phyloP scores from a whole-genome alignment of 2,329 filamentous ascomycete species.

The Aspergillus brasiliensis region DNA sequence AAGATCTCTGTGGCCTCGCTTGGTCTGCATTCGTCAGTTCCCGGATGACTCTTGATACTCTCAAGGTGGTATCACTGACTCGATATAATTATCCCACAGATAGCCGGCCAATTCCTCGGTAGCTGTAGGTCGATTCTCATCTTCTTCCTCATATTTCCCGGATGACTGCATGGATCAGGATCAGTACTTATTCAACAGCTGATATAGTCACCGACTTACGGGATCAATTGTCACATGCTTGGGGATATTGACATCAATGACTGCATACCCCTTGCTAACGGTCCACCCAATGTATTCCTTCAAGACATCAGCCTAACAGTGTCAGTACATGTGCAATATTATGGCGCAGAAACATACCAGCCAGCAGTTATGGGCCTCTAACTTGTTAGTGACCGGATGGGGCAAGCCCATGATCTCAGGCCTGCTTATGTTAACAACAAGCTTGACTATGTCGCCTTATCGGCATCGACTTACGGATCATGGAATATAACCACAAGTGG shows the following conservation, averaged over 20 bases:
- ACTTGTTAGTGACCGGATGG: conserved; percentile 68
- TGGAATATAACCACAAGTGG: conserved; percentile 85
- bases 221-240: conserved; percentile 69
- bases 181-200: conserved; percentile 20
- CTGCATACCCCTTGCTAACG: conserved; percentile 70
- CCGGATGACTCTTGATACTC: background rate
- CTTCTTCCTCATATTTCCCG: conserved; percentile 49
- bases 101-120: conserved; percentile 77
- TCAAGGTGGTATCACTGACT: conserved; percentile 53
- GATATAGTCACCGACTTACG: conserved; percentile 41
- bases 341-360: conserved; percentile 62
- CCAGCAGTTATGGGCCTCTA: conserved; percentile 85
- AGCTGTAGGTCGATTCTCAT: conserved; percentile 55
- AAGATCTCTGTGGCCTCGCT: conserved; percentile 72
- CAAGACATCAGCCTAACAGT: conserved; percentile 72
- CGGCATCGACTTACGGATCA: conserved; percentile 67
- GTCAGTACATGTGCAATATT: conserved; percentile 29
- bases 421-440: conserved; percentile 44
- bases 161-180: conserved; percentile 25
- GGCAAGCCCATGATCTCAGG: conserved; percentile 70
- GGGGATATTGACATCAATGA: conserved; percentile 91
- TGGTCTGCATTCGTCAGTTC: conserved; percentile 48
- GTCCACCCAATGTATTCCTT: conserved; percentile 86
- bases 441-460: background rate
- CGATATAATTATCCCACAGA: conserved; percentile 96